Base-by-base conservation (phyloP, 1,284 basidiomycete species). In the Sanghuangporus baumii region DNA sequence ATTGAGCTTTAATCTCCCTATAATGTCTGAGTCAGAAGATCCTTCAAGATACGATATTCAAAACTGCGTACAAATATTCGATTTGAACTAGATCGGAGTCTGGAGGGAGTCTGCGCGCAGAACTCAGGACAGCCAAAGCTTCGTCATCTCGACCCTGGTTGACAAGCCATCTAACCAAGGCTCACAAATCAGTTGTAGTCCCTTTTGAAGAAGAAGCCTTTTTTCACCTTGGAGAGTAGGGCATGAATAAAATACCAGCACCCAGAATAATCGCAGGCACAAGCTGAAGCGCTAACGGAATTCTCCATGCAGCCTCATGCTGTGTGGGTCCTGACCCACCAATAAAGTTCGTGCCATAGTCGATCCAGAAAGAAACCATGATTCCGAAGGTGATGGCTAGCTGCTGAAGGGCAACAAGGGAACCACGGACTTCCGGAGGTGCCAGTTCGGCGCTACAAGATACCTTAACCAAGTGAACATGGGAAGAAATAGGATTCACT, bases 341-440 rank as follows among this genome's bases (percentile, higher is more conserved):
- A 58, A 87, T 88, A 73, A 84, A 87, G 73, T 90, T 89, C 41
- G 88, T 89, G 46, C 87, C 87, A 66, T 82, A 88, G 69, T 87
- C 88, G 68, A 91, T 89, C 89, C 89, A 93, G 78, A 90, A 93
- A n/a, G 86, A 87, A 23, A 83, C 67, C 78, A 79, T 77, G 75
- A 78, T 88, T 34, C 87, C 86, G 67, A 88, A 88, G 0, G 88
- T 88, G 70, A 93, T 93, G 3, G 88, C 86, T 11, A 93, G 78
- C 70, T 93, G 91, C 71, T 93, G 91, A 12, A 94, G 81, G 2
- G 89, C 89, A 50, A 93, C 90, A 41, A 93, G 78, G 68, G 87
- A 88, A 7, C 91, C 91, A 67, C 91, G 84, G 23, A 94, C 88
- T 74, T 93, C 91, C 1, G 91, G 88, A 20, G 91, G 89, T 0